Conservation (phyloP, 768 basidiomycete genomes). For the Mycena kentingensis region DNA sequence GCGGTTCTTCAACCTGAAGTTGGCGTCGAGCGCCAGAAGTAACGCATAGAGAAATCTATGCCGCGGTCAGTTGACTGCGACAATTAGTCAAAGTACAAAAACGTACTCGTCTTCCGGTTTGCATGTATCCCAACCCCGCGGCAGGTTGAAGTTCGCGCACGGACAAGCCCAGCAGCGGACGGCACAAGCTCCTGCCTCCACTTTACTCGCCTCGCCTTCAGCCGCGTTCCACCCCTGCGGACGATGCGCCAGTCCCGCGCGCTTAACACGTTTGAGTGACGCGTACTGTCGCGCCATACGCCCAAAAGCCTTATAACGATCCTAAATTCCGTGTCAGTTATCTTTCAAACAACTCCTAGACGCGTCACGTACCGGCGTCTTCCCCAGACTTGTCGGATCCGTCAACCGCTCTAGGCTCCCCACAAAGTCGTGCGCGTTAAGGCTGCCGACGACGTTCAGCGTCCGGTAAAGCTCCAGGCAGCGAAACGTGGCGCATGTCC, state of each 20-base stretch:
- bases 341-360: too few species aligned
- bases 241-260: constrained; percentile 14
- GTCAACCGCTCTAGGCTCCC: constrained; percentile 9
- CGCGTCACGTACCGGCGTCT: constrained; percentile 6
- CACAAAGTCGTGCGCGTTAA: constrained; percentile 19
- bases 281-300: background rate
- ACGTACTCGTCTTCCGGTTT: too few species aligned
- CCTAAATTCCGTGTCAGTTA: background rate
- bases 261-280: constrained; percentile 1
- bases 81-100: too few species aligned
- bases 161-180: constrained; percentile 22
- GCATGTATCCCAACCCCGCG: constrained; percentile 13
- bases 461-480: constrained; percentile 15
- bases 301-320: background rate
- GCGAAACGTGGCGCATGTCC: constrained; percentile 12
- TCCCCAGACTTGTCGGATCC: background rate
- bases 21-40: constrained; percentile 17
- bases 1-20: too few species aligned
- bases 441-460: constrained; percentile 17
- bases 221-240: too few species aligned
- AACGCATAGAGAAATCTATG: constrained; percentile 15
- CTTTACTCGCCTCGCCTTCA: too few species aligned
- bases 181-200: constrained; percentile 13
- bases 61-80: too few species aligned
- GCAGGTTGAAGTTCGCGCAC: constrained; percentile 15